Base-by-base conservation (phyloP, 768 basidiomycete species). In the Podaxis sp. region DNA sequence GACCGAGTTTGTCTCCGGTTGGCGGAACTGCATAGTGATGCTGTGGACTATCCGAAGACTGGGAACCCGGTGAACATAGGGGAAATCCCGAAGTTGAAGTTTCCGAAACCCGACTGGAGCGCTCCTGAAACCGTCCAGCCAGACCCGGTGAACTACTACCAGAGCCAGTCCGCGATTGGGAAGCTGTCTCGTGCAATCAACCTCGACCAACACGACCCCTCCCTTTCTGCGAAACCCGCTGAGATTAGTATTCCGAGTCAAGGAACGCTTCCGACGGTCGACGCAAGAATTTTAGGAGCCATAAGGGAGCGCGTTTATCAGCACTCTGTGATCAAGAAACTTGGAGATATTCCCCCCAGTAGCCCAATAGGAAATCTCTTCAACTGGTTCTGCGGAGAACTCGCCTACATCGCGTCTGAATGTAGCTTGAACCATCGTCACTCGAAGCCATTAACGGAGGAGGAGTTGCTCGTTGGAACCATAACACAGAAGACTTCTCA, bases 21-120 rank as follows among this genome's bases (percentile, higher is more conserved):
- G 30, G 81, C 88, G 11, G 68, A 73, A 13, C 72, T 89, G 15
- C 86, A 88, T 66, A 86, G 83, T 33, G 73, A 83, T 58, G 88
- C 88, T 0, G 86, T 88, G 1, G 87, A 88, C 70, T 89, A 84
- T 65, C 84, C 84, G 0, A 87, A 87, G 70, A 83, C 80, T 19
- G 83, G 83, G 19, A 68, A 73, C 30, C 77, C 82, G 33, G 81
- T 84, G 13, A 69, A 73, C 5, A 67, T 74, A 26, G 33, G 63
- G 1, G 66, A 58, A 17, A 78, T 87, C 26, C 84, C 88, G 2
- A 80, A 71, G 67, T 70, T 77, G 19, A 73, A 74, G n/a, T 68
- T 65, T 46, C 59, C 48, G 62, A 80, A 70, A 65, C 88, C 87
- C 4, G 87, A 89, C 69, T 89, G 87, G 87, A 76, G 78, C 67